These are phyloP conservation scores for Arthromyces matolae DNA, from an alignment of 768 basidiomycete species.

Conservation along the genomic window DNA sequence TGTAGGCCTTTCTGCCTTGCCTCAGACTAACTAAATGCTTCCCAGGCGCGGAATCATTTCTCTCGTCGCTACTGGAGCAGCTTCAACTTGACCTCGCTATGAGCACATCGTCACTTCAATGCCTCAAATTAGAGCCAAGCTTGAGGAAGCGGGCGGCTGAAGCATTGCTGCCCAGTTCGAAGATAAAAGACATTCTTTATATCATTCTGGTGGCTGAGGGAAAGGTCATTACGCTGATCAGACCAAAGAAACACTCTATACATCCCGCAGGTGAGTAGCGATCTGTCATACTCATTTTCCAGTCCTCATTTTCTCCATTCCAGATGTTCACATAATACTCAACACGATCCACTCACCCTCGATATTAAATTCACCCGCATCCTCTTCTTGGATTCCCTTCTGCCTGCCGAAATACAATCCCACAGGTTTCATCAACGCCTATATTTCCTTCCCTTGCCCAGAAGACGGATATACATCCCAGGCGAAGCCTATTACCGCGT, in stretches of 20 bases:
- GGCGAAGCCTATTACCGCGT: slow-evolving; percentile 2
- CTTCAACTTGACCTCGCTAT: slow-evolving; percentile 80
- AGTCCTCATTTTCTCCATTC: not conserved
- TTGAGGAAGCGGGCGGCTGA: slow-evolving; percentile 78
- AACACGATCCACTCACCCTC: slow-evolving; percentile 88
- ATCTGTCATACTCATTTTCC: not conserved
- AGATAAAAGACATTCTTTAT: slow-evolving; percentile 92
- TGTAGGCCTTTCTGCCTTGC: not conserved
- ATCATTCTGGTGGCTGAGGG: slow-evolving; percentile 79
- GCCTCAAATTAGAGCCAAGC: slow-evolving; percentile 67
- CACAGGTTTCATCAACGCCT: slow-evolving; percentile 86
- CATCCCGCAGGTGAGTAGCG: slow-evolving; percentile 74
- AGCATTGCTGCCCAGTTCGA: slow-evolving; percentile 70
- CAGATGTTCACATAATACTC: slow-evolving; percentile 88
- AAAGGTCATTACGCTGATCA: slow-evolving; percentile 78
- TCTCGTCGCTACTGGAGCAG: slow-evolving; percentile 65
- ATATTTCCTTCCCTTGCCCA: slow-evolving; percentile 67
- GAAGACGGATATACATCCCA: slow-evolving; percentile 26
- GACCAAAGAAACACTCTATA: slow-evolving; percentile 92
- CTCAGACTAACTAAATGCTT: not conserved
- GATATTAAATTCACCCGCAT: slow-evolving; percentile 67
- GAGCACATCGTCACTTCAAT: slow-evolving; percentile 76
- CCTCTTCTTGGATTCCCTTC: slow-evolving; percentile 92
- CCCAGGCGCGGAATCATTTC: slow-evolving; percentile 77
- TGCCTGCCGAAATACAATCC: slow-evolving; percentile 95